Percentiles rank a stretch among this genome's conserved stretches.
Conservation (phyloP, 768 basidiomycete genomes). For the Calocera cornea region DNA sequence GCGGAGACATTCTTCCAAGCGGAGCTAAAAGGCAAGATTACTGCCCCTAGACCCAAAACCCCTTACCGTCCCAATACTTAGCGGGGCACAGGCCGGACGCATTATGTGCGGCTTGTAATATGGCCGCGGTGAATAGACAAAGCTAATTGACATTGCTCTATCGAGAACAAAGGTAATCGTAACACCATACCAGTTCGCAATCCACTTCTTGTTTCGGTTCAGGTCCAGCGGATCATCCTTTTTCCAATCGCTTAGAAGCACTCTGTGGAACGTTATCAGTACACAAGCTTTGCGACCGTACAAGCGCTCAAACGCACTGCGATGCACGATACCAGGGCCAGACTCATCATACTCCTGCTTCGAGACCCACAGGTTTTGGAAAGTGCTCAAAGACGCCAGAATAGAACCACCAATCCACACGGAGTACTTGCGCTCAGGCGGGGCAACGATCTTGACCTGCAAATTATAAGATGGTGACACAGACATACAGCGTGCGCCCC, state of each 20-base stretch:
- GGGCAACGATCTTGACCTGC: conserved; percentile 81
- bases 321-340: conserved; percentile 66
- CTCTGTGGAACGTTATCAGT: conserved; percentile 1
- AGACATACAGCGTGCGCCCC: conserved; percentile 14
- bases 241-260: conserved; percentile 11
- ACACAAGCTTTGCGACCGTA: background rate
- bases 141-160: conserved; percentile 5
- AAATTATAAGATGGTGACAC: background rate
- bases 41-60: too few species aligned
- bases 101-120: too few species aligned
- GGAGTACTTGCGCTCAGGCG: conserved; percentile 88
- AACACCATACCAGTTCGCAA: background rate
- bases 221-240: background rate
- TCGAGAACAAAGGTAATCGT: conserved; percentile 4
- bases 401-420: conserved; percentile 90
- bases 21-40: too few species aligned
- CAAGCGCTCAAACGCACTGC: conserved; percentile 27
- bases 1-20: too few species aligned
- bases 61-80: too few species aligned
- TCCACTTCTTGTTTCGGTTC: background rate
- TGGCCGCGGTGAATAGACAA: background rate
- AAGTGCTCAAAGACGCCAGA: conserved; percentile 78
- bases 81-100: too few species aligned
- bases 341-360: conserved; percentile 88
- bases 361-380: conserved; percentile 93